Base-by-base conservation (phyloP, 306 rosid species). In the Cucumis cinereus region DNA sequence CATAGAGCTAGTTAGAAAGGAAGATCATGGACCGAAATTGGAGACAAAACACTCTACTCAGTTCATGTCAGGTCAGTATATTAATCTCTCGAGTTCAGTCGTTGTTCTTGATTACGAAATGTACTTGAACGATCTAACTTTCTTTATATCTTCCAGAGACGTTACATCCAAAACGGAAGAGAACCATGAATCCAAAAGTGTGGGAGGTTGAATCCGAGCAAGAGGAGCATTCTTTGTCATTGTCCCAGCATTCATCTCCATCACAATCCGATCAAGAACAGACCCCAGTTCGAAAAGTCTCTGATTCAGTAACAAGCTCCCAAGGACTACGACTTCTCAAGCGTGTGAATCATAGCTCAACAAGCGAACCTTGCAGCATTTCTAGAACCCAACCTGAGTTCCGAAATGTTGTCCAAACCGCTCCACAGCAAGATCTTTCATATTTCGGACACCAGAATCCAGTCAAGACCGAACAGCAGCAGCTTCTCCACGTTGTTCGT, bases 181-280 rank as follows among this genome's bases (percentile, higher is more conserved):
- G 95, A 85, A 89, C 89, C 23, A 86, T 77, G 0, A 81, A 83
- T 59, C 75, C 86, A 5, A 90, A 87, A 82, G 84, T 79, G 63
- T 87, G 85, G 89, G 91, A 89, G 73, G 81, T 88, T 54, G 96
- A 94, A 57, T 85, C 90, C 28, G 99, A 92, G 77, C 96, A 88
- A 80, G 99, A 94, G 90, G 99, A 94, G 79, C 99, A 92, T 82
- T 94, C 99, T 62, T 85, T 92, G 59, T 92, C 99, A 8, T 78
- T 92, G 28, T 93, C 98, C 4, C 98, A 93, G 77, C 85, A 88
- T 75, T 90, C 96, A 38, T 90, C 98, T 41, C 94, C 96, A 24
- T 93, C 98, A 22, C 93, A 79, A 74, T 90, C 98, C 17, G 96
- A 93, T 84, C 98, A 93, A 84, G 98, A 93, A 72, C 96, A 80